Evolutionary conservation across 2,329 filamentous ascomycete species (phyloP).

Genomic region (Aspergillus sergii): DNA sequence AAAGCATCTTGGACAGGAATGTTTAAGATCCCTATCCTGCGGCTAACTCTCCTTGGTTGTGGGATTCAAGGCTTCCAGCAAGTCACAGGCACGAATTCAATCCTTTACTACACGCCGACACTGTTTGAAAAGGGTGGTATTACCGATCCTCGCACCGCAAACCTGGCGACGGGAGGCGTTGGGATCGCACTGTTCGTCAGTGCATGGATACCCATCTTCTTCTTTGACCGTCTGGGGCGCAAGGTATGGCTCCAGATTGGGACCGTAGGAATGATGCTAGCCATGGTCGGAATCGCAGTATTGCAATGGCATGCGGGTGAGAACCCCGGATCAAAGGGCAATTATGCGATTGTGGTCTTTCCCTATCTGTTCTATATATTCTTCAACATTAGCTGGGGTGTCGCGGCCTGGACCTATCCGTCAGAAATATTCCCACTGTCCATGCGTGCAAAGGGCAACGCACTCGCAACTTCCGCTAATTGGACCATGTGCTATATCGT

Average conservation of each 20-base stretch:
- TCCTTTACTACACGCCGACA: conserved; percentile 24
- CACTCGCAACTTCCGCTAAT: conserved; percentile 6
- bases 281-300: conserved; percentile 23
- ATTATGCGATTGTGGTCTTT: conserved; percentile 22
- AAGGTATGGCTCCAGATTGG: conserved; percentile 25
- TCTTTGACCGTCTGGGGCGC: conserved; percentile 21
- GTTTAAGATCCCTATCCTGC: conserved; percentile 3
- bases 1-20: conserved; percentile 7
- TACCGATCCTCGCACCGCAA: conserved; percentile 15
- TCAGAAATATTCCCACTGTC: conserved; percentile 22
- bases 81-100: conserved; percentile 23
- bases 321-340: conserved; percentile 10
- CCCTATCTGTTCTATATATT: conserved; percentile 26
- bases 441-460: conserved; percentile 15
- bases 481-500: conserved; percentile 24
- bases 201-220: conserved; percentile 22
- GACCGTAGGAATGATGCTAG: conserved; percentile 21
- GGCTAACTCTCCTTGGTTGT: conserved; percentile 22
- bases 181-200: conserved; percentile 18
- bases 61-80: conserved; percentile 23
- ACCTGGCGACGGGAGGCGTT: conserved; percentile 22
- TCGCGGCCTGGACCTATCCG: conserved; percentile 24
- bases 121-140: conserved; percentile 24
- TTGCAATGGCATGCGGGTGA: conserved; percentile 21
- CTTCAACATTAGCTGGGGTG: conserved; percentile 25